Evolutionary conservation across 805 yeast species (phyloP).

Genomic region (Saturnispora mendoncae): DNA sequence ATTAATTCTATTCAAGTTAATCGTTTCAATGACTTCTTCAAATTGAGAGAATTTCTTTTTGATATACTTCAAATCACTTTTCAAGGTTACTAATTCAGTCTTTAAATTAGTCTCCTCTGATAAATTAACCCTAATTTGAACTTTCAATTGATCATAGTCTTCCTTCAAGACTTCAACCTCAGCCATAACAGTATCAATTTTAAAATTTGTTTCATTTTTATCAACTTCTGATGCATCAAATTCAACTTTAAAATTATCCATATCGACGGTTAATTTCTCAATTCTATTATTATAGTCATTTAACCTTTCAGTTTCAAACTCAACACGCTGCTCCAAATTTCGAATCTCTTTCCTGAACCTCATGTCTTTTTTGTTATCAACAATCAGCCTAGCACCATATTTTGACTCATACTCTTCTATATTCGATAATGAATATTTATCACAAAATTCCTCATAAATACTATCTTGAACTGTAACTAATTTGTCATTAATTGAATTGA

Average conservation of each 20-base stretch:
- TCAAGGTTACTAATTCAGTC: slow-evolving; percentile 21
- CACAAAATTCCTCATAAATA: slow-evolving; percentile 48
- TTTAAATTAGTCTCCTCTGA: slow-evolving; percentile 24
- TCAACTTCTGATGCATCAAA: slow-evolving; percentile 28
- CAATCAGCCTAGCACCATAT: slow-evolving; percentile 51
- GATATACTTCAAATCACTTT: slow-evolving; percentile 25
- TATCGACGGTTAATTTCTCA: slow-evolving; percentile 33
- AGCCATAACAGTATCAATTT: slow-evolving; percentile 32
- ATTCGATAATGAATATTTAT: slow-evolving; percentile 40
- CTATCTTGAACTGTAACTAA: slow-evolving; percentile 31
- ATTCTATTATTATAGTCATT: slow-evolving; percentile 42
- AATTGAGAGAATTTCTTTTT: slow-evolving; percentile 31
- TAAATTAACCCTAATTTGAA: slow-evolving; percentile 13
- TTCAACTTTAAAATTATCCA: slow-evolving; percentile 29
- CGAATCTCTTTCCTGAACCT: slow-evolving; percentile 54
- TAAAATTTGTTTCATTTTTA: slow-evolving; percentile 26
- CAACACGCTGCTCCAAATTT: slow-evolving; percentile 49
- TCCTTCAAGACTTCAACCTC: slow-evolving; percentile 33
- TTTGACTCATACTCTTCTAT: slow-evolving; percentile 63
- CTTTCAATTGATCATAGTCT: slow-evolving; percentile 23
- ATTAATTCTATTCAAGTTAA: slow-evolving; percentile 47
- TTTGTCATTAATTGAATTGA: slow-evolving; percentile 18
- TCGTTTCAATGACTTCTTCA: slow-evolving; percentile 47
- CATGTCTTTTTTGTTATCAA: slow-evolving; percentile 51
- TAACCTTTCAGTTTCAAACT: slow-evolving; percentile 56